Evolutionary conservation across 129 eudicot species (phyloP), one percentile per base, ranked within the genome.

Genomic region (Rutidosis leptorrhynchoides): DNA sequence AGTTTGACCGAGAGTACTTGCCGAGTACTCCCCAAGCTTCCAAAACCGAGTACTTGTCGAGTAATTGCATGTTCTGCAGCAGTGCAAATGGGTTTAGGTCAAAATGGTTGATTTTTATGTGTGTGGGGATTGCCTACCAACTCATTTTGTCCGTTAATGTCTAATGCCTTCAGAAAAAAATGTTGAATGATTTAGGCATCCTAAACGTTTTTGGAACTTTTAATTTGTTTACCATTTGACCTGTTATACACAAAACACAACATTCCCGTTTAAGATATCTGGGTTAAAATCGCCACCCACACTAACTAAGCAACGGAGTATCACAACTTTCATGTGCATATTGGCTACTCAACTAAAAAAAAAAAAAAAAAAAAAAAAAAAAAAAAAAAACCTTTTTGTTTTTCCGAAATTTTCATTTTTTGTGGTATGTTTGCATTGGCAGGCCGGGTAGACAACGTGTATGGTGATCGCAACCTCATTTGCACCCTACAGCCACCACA

Each of bases 361-460:
- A 1, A 16, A n/a, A n/a, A n/a, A n/a, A n/a, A n/a, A n/a, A n/a
- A n/a, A n/a, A n/a, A n/a, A n/a, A n/a, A n/a, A n/a, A n/a, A n/a
- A 7, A 49, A n/a, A 17, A 49, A 14, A n/a, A 1, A 49, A 6
- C 6, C 23, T 49, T 30, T 6, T 14, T 16, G 0, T 42, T 40
- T 64, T 3, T 21, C 16, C 23, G 3, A n/a, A 14, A 23, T 40
- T 43, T 23, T 22, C 8, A 48, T 22, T 48, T 71, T 30, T 10
- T 71, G 52, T 9, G 5, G 12, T 35, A n/a, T n/a, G 3, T 46
- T 25, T 27, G 26, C 45, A 54, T 59, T 73, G 19, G 37, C 86
- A 91, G 98, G 90, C 14, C 96, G 98, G 48, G 96, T 91, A 7
- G 98, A 91, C 87, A 91, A 91, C 64, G 98, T 91, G 70, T 88